Evolutionary conservation across 2,329 filamentous ascomycete genomes (phyloP), one percentile per base, ranked within the genome.

Genomic region (Penicillium expansum): DNA sequence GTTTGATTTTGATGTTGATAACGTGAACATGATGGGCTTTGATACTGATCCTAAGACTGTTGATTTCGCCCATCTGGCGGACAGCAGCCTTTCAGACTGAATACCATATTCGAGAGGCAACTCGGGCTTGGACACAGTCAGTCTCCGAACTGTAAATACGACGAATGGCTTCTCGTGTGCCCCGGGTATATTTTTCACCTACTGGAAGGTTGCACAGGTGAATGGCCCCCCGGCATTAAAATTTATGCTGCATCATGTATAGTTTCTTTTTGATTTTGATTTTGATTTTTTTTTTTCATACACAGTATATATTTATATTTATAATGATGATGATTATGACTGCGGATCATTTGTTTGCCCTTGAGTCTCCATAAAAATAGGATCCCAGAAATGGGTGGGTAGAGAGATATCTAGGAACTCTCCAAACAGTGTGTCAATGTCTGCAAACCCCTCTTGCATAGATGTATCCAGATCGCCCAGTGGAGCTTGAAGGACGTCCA

Each of bases 401-500:
- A 73, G 57, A 4, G 71, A 73, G 7, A 73, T 57, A 61, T 74
- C 70, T 29, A 74, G 54, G 52, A 73, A 73, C 32, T 73, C 71
- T 13, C 69, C 71, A 56, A 74, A 73, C 8, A 73, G 48, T 14
- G 61, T 67, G 48, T 74, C 71, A n/a, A 73, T 73, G 47, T 73
- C 69, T n/a, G 67, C 60, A 60, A 73, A 70, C 3, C 63, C 65
- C 20, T 56, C 41, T 8, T 62, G 47, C 48, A 35, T 71, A 70
- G 38, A 74, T 71, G 50, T 47, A 48, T 63, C 61, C 8, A 59
- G 20, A 24, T 57, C 74, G 77, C 14, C 77, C 77, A 14, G 79
- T 69, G 42, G 74, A 73, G 60, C 80, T 77, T 35, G 77, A 74
- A 14, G 81, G 74, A 30, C 80, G 4, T 38, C 54, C 22, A 61